Evolutionary conservation across 2,329 filamentous ascomycete species (phyloP).

Genomic region (Coniochaeta sp.): DNA sequence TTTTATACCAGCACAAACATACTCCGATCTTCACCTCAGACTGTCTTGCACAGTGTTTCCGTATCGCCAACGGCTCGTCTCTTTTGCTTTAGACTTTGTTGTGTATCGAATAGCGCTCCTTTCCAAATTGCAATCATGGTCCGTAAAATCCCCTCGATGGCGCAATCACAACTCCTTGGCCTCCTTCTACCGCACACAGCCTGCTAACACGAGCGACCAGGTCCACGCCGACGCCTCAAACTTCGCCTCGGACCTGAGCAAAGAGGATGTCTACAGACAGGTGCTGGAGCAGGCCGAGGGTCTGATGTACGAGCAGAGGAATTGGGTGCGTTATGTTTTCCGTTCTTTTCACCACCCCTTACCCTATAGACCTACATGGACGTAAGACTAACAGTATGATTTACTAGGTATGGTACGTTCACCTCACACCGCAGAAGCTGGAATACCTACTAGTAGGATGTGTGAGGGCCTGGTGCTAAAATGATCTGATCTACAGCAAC

Average conservation of each 20-base stretch:
- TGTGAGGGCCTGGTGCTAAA: no score
- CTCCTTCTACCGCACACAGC: no score
- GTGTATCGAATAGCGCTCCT: no score
- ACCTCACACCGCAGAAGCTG: neutral
- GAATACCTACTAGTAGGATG: no score
- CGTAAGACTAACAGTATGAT: neutral
- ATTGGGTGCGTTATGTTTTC: conserved; percentile 56
- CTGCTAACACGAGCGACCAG: conserved; percentile 26
- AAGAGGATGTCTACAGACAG: conserved; percentile 67
- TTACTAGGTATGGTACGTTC: conserved; percentile 32
- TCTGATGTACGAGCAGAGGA: conserved; percentile 65
- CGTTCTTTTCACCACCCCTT: neutral
- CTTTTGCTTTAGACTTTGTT: no score
- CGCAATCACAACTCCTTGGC: no score
- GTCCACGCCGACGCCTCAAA: conserved; percentile 76
- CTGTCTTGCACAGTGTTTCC: no score
- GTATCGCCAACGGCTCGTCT: no score
- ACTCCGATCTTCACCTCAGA: no score
- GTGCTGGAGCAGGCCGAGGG: conserved; percentile 64
- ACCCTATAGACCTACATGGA: neutral
- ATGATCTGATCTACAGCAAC: conserved; percentile 46
- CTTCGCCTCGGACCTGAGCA: conserved; percentile 59
- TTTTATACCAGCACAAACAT: no score
- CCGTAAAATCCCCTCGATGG: no score
- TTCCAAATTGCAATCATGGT: no score